These are phyloP conservation scores for Thalassiosira hispida DNA, from an alignment of 352 stramenopile genomes.

Conservation along the genomic window DNA sequence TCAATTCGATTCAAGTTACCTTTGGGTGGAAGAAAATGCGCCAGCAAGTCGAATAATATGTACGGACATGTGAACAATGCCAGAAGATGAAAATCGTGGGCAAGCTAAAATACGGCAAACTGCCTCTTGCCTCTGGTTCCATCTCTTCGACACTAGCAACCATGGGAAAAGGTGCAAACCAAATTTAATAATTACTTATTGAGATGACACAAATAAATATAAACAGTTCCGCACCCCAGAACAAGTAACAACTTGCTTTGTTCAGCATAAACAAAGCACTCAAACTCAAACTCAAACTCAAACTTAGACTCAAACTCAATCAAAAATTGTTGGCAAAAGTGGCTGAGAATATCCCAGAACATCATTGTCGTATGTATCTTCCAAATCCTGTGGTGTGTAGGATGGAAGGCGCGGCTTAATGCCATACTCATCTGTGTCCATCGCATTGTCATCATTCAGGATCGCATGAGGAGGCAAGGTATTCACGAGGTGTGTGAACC, in stretches of 20 bases:
- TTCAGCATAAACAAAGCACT: no score
- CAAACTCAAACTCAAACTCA: no score
- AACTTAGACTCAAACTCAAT: no score
- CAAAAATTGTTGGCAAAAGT: no score
- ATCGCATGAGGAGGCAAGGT: slow-evolving; percentile 8
- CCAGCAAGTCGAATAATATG: background rate
- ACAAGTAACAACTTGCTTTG: no score
- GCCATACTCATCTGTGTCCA: slow-evolving; percentile 12
- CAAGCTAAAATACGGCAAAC: background rate
- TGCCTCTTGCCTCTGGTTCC: background rate
- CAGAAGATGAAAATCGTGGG: slow-evolving; percentile 12
- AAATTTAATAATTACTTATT: no score
- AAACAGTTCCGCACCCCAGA: no score
- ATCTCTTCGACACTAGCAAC: slow-evolving; percentile 5
- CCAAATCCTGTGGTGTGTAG: no score
- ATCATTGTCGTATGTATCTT: no score
- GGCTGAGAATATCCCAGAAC: no score
- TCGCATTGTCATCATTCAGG: slow-evolving; percentile 1
- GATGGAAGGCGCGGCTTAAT: no score
- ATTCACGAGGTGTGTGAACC: background rate
- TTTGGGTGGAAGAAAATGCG: background rate
- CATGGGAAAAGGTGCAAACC: background rate
- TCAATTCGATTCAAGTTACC: slow-evolving; percentile 10
- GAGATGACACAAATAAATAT: no score
- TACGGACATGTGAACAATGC: slow-evolving; percentile 9